These are phyloP conservation scores for Rosa multiflora DNA, from an alignment of 306 rosid species.

Conservation along the genomic window DNA sequence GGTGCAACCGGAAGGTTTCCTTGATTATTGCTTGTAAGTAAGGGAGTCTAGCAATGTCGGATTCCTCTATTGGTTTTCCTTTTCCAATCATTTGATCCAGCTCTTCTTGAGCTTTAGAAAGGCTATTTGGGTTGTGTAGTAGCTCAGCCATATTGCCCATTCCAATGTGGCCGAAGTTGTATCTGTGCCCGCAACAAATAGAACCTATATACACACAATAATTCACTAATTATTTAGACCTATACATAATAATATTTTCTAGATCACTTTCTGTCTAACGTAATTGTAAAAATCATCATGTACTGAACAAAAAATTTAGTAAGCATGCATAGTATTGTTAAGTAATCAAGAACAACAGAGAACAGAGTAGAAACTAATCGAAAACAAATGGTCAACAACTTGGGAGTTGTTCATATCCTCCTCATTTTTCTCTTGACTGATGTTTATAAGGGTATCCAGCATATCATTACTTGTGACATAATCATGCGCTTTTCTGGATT, in stretches of 20 bases:
- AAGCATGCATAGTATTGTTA: not conserved
- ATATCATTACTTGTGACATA: slow-evolving; percentile 4
- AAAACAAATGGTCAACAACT: not conserved
- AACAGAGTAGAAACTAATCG: slow-evolving; percentile 2
- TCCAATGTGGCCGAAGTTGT: slow-evolving; percentile 14
- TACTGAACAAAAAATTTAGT: not conserved
- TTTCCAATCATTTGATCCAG: slow-evolving; percentile 4
- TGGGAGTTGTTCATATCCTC: not conserved
- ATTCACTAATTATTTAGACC: not conserved
- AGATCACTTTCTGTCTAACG: not conserved
- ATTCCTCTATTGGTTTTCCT: slow-evolving; percentile 16
- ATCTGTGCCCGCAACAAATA: slow-evolving; percentile 18
- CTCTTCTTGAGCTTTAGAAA: slow-evolving; percentile 13
- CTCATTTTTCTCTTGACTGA: not conserved
- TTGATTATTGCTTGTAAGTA: slow-evolving; percentile 27
- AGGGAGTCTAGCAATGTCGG: slow-evolving; percentile 16
- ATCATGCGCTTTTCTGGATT: not conserved
- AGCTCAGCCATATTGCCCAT: slow-evolving; percentile 32
- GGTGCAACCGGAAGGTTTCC: slow-evolving; percentile 25
- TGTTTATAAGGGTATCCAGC: slow-evolving; percentile 4
- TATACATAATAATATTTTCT: not conserved
- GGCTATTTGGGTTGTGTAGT: not conserved
- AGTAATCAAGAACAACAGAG: not conserved
- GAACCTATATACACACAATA: slow-evolving; percentile 1
- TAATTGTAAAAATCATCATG: not conserved